Evolutionary conservation across 2,329 filamentous ascomycete genomes (phyloP), one percentile per base, ranked within the genome.

Genomic region (Ceratocystis colombiana): DNA sequence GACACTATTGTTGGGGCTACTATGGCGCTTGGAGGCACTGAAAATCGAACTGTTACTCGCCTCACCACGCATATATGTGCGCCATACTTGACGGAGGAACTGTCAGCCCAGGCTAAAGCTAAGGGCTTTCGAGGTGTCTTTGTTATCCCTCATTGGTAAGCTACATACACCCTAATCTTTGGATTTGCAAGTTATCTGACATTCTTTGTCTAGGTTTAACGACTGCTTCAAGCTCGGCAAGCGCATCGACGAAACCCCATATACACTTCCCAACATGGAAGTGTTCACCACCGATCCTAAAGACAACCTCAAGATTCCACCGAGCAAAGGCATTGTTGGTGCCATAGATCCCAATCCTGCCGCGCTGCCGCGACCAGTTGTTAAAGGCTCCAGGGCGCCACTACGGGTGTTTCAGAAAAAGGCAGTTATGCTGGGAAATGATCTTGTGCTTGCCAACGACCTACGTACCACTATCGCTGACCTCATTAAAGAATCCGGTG

Each of bases 201-300:
- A 17, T 7, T 64, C 17, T 65, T 4, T 12, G 37, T 30, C 0
- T 17, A 92, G 89, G 91, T 96, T 99, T 73, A 93, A 97, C 71
- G 93, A 96, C 74, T 99, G 94, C 76, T 83, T 99, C 70, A 94
- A 89, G 75, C 84, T 99, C 33, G 92, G 93, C 62, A 92, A 90
- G 75, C 86, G 89, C 68, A 96, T 99, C 71, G 88, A 90, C 71
- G 94, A 99, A 74, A 78, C 80, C 5, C 94, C 94, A 0, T 99
- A 99, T 73, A 77, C 84, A 22, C 80, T 97, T 1, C 94, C 94
- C 1, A 81, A 97, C 70, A 89, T 94, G 1, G 90, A 95, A 70
- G 88, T 96, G 44, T 78, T 96, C n/a, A 80, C 79, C 48, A 79
- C 79, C 55, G 77, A 78, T 5, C 77, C 82, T 22, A 79, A 85